Evolutionary conservation across 768 basidiomycete species (phyloP), one percentile per base, ranked within the genome.

Genomic region (Holtermannia corniformis): DNA sequence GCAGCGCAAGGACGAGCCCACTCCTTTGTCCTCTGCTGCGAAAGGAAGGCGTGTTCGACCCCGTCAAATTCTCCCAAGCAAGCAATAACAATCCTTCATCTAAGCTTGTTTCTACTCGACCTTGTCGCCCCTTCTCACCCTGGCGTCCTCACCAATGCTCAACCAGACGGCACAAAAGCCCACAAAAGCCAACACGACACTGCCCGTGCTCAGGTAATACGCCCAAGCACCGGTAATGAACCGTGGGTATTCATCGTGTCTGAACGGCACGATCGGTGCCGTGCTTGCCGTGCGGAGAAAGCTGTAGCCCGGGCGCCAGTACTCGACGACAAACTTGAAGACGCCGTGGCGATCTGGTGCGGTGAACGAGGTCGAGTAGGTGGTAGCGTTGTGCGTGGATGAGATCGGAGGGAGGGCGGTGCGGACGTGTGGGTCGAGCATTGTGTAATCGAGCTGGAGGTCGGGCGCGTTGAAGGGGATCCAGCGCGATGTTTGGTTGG

Each of bases 191-290:
- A 82, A 71, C 60, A 85, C 85, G 0, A 89, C 92, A 75, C 87
- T 89, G 65, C 92, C 81, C 5, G 92, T 88, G 28, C 91, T 87
- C 0, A 78, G 77, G 60, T 99, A 99, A 70, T 93, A 99, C 0
- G 95, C 93, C 86, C 86, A 90, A 5, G 95, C 95, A 2, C 90
- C 90, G 44, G 82, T 84, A 62, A 99, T 79, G 81, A 95, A 99
- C 23, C 95, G 82, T 3, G 90, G 88, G 71, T 96, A 95, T 44
- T 85, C 86, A 72, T 99, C 90, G 74, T 97, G 95, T 44, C 87
- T 78, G 21, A 88, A 87, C 1, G 95, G 95, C 1, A 93, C 88
- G 41, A 99, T 82, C 16, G 91, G 81, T 1, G 91, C 86, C 14
- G 81, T 86, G 2, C 81, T 83, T 2, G 82, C 78, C 50, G 82